These are phyloP conservation scores for Cercis canadensis DNA, from an alignment of 306 rosid species.

Conservation along the genomic window DNA sequence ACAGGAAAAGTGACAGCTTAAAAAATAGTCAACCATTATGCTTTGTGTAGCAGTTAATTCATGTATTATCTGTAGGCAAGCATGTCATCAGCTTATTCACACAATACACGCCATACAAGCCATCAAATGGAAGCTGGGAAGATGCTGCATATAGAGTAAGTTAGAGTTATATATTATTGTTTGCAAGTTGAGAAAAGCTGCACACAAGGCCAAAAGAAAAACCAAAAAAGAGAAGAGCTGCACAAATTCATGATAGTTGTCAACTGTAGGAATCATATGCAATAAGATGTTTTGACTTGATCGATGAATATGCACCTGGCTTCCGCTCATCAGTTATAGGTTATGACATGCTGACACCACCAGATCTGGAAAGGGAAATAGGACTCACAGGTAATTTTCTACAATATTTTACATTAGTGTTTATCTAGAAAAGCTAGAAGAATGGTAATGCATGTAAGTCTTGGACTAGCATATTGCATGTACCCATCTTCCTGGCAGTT, in stretches of 20 bases:
- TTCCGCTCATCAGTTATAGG: conserved; percentile 71
- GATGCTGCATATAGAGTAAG: conserved; percentile 63
- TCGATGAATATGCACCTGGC: conserved; percentile 74
- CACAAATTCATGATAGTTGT: conserved; percentile 1
- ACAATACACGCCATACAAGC: conserved; percentile 73
- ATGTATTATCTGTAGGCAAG: conserved; percentile 52
- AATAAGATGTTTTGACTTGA: conserved; percentile 56
- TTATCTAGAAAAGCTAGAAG: background rate
- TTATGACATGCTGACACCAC: conserved; percentile 78
- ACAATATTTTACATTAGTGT: background rate
- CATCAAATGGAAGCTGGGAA: conserved; percentile 73
- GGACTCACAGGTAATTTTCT: conserved; percentile 67
- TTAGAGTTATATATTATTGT: background rate
- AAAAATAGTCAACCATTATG: no score
- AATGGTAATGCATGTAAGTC: background rate
- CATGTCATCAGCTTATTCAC: conserved; percentile 72
- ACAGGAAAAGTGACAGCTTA: background rate
- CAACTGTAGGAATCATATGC: conserved; percentile 61
- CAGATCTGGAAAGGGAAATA: conserved; percentile 76
- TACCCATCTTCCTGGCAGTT: background rate
- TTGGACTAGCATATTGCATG: background rate
- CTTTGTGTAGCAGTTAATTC: background rate
- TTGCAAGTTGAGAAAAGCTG: background rate
- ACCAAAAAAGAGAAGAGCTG: background rate
- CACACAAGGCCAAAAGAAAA: background rate